Percentiles rank a stretch among this genome's conserved stretches.
These are phyloP conservation scores for Gossypium herbaceum DNA, from an alignment of 345 rosid species.

Conservation along the genomic window DNA sequence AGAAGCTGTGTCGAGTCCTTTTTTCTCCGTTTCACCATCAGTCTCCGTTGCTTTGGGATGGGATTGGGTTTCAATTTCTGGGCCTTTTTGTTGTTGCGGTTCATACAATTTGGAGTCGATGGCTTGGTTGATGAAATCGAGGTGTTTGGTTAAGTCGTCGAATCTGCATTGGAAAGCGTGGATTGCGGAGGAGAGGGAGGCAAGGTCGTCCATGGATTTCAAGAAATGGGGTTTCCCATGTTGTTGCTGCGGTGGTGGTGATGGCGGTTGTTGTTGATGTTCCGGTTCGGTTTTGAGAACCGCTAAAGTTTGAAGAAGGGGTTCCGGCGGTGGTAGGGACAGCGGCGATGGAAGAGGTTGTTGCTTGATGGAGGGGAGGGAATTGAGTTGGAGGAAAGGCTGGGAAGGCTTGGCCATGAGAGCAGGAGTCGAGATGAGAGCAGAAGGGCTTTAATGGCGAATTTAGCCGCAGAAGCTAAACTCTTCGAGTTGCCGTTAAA, in stretches of 20 bases:
- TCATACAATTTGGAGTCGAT: slow-evolving; percentile 37
- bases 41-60: neutral
- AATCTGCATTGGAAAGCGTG: slow-evolving; percentile 38
- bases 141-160: slow-evolving; percentile 50
- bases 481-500: neutral
- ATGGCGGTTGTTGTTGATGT: neutral
- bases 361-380: neutral
- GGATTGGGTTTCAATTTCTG: neutral
- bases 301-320: neutral
- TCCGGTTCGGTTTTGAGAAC: neutral
- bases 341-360: neutral
- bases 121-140: slow-evolving; percentile 38
- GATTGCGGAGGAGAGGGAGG: slow-evolving; percentile 35
- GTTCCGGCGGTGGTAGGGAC: neutral
- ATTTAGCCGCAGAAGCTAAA: neutral
- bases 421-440: neutral
- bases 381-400: neutral
- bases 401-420: slow-evolving; percentile 11
- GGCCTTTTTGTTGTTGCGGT: neutral
- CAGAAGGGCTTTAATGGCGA: neutral
- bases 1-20: neutral
- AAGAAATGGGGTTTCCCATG: slow-evolving; percentile 21
- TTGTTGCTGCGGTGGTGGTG: neutral
- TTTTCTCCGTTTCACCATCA: slow-evolving; percentile 3
- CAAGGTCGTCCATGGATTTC: slow-evolving; percentile 37